Evolutionary conservation across 768 basidiomycete genomes (phyloP).

Genomic region (Mrakia hoshinonis): DNA sequence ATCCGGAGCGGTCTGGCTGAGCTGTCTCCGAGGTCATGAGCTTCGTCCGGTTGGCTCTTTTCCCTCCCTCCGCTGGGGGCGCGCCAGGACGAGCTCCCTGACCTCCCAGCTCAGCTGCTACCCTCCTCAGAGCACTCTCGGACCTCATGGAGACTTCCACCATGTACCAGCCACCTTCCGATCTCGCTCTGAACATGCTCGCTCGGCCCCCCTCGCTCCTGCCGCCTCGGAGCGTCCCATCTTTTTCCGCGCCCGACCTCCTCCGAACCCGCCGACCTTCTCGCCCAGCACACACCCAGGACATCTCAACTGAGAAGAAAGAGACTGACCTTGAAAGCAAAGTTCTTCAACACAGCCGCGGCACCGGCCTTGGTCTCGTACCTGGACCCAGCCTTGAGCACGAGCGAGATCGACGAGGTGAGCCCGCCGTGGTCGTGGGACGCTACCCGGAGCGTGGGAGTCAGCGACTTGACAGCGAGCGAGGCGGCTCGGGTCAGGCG

Average conservation of each 20-base stretch:
- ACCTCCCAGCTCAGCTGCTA: not conserved
- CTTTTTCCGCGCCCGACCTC: not conserved
- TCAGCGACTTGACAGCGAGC: not conserved
- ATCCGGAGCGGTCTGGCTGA: too few relatives aligned
- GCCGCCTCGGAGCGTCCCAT: too few relatives aligned
- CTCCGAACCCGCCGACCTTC: not conserved
- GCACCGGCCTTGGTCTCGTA: slow-evolving; percentile 82
- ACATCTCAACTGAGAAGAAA: too few relatives aligned
- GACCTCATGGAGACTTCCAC: too few relatives aligned
- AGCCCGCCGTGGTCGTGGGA: slow-evolving; percentile 66
- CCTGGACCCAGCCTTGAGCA: slow-evolving; percentile 85
- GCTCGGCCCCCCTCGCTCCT: too few relatives aligned
- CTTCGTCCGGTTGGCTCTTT: too few relatives aligned
- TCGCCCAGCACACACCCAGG: not conserved
- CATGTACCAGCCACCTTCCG: not conserved
- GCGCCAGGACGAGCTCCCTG: not conserved
- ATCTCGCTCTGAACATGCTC: too few relatives aligned
- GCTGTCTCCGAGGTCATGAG: too few relatives aligned
- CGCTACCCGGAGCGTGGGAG: slow-evolving; percentile 45
- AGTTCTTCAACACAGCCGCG: slow-evolving; percentile 92
- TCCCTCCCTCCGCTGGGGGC: not conserved
- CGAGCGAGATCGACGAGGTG: slow-evolving; percentile 74
- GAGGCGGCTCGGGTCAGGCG: slow-evolving; percentile 17
- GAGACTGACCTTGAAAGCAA: slow-evolving; percentile 85
- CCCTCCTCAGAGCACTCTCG: not conserved